phyloP scores from a whole-genome alignment of 75 land plant genomes.

The Sequoiadendron giganteum region DNA sequence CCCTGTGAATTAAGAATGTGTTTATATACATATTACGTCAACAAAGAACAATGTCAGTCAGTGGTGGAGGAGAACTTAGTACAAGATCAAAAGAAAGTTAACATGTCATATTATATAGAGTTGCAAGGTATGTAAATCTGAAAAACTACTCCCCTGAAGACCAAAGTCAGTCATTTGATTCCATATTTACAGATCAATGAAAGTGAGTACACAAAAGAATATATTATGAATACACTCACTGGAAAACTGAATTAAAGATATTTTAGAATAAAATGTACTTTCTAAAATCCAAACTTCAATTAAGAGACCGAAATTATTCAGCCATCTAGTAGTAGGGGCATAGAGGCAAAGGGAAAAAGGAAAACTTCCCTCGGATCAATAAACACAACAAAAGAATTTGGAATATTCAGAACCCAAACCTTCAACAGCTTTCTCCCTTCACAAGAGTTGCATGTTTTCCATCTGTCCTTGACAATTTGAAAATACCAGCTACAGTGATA shows the following conservation, averaged over 20 bases:
- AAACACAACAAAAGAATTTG: background rate
- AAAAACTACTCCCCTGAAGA: background rate
- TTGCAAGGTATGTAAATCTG: background rate
- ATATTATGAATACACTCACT: background rate
- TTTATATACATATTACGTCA: too few relatives aligned
- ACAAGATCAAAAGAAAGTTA: too few relatives aligned
- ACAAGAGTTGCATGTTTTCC: background rate
- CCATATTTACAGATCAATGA: background rate
- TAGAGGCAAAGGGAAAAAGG: background rate
- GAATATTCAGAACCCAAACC: background rate
- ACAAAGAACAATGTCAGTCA: background rate
- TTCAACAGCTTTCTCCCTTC: background rate
- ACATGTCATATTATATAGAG: too few relatives aligned
- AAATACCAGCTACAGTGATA: background rate
- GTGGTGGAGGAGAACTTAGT: too few relatives aligned
- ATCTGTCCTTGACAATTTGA: background rate
- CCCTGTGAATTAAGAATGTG: background rate
- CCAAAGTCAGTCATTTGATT: background rate
- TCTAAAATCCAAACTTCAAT: background rate
- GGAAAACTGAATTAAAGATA: background rate
- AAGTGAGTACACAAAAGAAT: background rate
- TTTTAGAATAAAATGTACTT: background rate
- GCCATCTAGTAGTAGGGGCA: background rate
- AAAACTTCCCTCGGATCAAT: background rate
- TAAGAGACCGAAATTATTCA: background rate